Conservation (phyloP, 768 basidiomycete species). For the Tricholoma flavovirens region DNA sequence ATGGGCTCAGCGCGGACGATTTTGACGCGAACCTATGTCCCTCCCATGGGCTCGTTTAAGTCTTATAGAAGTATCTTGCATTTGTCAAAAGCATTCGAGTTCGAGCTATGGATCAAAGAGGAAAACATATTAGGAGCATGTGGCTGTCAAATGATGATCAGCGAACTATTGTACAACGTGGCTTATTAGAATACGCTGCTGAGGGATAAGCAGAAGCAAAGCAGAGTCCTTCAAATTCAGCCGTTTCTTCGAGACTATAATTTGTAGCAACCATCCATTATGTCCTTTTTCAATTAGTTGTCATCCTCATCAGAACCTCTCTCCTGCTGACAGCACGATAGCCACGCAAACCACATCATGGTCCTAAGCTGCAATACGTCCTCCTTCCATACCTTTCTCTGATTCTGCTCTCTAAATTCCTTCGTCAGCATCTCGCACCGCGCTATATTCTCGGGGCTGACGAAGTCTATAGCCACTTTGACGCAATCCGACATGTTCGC, state of each 20-base stretch:
- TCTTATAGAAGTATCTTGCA: too few species aligned
- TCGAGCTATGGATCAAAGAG: too few species aligned
- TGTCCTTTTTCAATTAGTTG: background rate
- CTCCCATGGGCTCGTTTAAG: too few species aligned
- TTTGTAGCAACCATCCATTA: background rate
- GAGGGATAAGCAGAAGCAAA: background rate
- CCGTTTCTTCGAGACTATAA: background rate
- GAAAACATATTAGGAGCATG: too few species aligned
- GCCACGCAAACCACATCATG: slow-evolving; percentile 95
- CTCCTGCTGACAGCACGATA: slow-evolving; percentile 51
- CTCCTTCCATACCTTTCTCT: slow-evolving; percentile 86
- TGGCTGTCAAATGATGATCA: too few species aligned
- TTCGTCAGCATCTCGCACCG: slow-evolving; percentile 81
- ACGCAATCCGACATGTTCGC: slow-evolving; percentile 92
- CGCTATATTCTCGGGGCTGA: slow-evolving; percentile 86
- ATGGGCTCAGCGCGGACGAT: too few species aligned
- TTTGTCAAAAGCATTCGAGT: too few species aligned
- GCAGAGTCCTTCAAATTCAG: background rate
- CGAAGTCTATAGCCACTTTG: slow-evolving; percentile 94
- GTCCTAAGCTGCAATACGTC: slow-evolving; percentile 87
- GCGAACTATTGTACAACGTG: too few species aligned
- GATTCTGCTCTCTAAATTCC: slow-evolving; percentile 90
- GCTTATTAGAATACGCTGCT: too few species aligned
- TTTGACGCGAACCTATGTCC: too few species aligned
- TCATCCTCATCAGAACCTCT: background rate